Evolutionary conservation across 345 rosid species (phyloP).

Genomic region (Aquilaria yunnanensis): DNA sequence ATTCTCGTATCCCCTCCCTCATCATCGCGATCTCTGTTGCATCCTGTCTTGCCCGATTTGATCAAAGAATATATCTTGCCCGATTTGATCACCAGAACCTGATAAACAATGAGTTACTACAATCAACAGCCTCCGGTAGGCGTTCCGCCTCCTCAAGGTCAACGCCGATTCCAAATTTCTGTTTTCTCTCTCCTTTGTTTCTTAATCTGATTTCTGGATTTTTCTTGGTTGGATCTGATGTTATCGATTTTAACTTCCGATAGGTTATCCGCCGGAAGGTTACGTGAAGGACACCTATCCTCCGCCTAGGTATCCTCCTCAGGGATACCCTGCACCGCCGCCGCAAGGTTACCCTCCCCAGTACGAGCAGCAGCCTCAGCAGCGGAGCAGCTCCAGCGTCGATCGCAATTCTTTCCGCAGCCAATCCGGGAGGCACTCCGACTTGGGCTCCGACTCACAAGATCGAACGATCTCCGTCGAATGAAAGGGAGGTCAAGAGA

Average conservation of each 20-base stretch:
- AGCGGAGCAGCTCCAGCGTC: slow-evolving; percentile 34
- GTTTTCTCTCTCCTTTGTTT: background rate
- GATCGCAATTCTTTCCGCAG: no score
- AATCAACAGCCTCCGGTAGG: slow-evolving; percentile 88
- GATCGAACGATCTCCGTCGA: no score
- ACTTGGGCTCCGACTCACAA: no score
- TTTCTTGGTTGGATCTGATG: slow-evolving; percentile 7
- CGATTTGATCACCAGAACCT: no score
- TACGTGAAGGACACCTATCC: slow-evolving; percentile 78
- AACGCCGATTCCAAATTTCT: background rate
- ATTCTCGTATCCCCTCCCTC: no score
- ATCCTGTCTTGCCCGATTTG: no score
- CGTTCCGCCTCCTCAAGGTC: slow-evolving; percentile 94
- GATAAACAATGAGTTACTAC: slow-evolving; percentile 62
- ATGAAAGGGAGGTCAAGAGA: no score
- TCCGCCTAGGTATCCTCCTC: slow-evolving; percentile 54
- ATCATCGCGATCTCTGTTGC: no score
- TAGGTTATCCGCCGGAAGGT: slow-evolving; percentile 93
- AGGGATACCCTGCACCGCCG: slow-evolving; percentile 47
- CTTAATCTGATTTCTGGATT: background rate
- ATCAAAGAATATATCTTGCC: no score
- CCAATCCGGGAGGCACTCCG: no score
- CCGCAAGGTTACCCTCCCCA: slow-evolving; percentile 59
- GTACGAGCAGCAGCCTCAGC: slow-evolving; percentile 55
- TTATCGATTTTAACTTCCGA: slow-evolving; percentile 2